Percentiles rank a stretch among this genome's conserved stretches.
These are phyloP conservation scores for Lasiodiplodia hormozganensis DNA, from an alignment of 2,329 filamentous ascomycete species.

Conservation along the genomic window DNA sequence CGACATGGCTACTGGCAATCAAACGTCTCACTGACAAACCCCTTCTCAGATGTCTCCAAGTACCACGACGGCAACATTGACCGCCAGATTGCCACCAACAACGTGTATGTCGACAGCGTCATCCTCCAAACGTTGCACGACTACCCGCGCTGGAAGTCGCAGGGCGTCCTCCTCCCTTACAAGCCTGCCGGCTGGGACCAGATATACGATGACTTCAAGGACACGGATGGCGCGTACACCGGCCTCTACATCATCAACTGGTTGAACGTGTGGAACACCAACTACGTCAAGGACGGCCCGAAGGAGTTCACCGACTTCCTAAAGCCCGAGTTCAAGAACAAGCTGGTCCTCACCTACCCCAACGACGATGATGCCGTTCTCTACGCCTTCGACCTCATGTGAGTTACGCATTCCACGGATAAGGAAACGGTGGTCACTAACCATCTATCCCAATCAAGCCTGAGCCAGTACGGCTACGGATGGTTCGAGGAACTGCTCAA, in stretches of 20 bases:
- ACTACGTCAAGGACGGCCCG: conserved; percentile 44
- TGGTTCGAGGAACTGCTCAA: conserved; percentile 58
- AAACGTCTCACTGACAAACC: neutral
- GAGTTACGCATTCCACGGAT: neutral
- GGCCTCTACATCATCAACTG: conserved; percentile 48
- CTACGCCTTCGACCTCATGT: conserved; percentile 50
- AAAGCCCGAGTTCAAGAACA: conserved; percentile 60
- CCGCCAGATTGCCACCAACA: conserved; percentile 48
- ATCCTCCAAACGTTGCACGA: conserved; percentile 61
- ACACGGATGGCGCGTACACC: conserved; percentile 52
- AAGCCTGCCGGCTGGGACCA: conserved; percentile 56
- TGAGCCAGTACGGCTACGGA: conserved; percentile 49
- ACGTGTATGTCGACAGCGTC: conserved; percentile 52
- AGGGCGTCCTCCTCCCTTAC: conserved; percentile 58
- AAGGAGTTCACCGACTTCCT: conserved; percentile 54
- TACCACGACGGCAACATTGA: conserved; percentile 60
- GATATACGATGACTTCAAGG: conserved; percentile 52
- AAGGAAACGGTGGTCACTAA: neutral
- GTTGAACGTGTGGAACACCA: conserved; percentile 47
- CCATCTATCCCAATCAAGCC: neutral
- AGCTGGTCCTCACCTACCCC: conserved; percentile 62
- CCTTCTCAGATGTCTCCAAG: conserved; percentile 57
- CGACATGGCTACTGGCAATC: neutral
- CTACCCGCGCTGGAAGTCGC: conserved; percentile 58
- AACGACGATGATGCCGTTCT: conserved; percentile 65